Conservation (phyloP, 768 basidiomycete species). For the Lentinula raphanica region DNA sequence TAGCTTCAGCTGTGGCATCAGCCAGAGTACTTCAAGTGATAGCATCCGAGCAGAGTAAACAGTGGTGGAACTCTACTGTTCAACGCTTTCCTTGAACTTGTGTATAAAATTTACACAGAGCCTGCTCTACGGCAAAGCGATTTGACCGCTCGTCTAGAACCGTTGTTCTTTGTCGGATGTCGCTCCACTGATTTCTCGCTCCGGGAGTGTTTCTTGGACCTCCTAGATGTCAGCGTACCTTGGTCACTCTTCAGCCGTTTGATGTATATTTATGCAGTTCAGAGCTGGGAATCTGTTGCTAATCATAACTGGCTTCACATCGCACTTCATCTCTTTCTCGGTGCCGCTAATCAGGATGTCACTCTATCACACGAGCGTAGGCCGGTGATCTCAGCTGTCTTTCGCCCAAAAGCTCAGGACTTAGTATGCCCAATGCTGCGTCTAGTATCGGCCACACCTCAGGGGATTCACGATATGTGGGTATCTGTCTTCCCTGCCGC, state of each 20-base stretch:
- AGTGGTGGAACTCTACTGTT: conserved; percentile 75
- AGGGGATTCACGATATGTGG: conserved; percentile 81
- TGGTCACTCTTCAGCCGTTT: conserved; percentile 76
- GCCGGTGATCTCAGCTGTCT: conserved; percentile 28
- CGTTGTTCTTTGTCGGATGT: conserved; percentile 89
- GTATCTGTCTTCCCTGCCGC: conserved; percentile 77
- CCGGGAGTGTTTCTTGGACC: conserved; percentile 82
- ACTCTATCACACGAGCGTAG: conserved; percentile 34
- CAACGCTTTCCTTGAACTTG: conserved; percentile 79
- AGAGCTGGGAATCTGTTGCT: conserved; percentile 90
- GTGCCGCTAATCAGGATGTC: conserved; percentile 44
- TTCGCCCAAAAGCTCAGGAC: conserved; percentile 42
- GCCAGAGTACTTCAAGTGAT: conserved; percentile 88
- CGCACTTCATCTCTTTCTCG: conserved; percentile 83
- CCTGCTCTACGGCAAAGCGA: conserved; percentile 84
- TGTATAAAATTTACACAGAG: conserved; percentile 93
- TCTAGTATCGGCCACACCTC: conserved; percentile 74
- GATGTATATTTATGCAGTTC: conserved; percentile 86
- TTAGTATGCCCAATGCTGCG: conserved; percentile 77
- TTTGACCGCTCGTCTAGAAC: conserved; percentile 87
- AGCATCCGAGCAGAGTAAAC: conserved; percentile 72
- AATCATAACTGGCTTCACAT: conserved; percentile 94
- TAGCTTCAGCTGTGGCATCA: no score
- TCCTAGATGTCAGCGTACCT: conserved; percentile 85
- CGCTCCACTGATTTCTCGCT: conserved; percentile 74